These are phyloP conservation scores for Boletus sensibilis DNA, from an alignment of 768 basidiomycete genomes.

Conservation along the genomic window DNA sequence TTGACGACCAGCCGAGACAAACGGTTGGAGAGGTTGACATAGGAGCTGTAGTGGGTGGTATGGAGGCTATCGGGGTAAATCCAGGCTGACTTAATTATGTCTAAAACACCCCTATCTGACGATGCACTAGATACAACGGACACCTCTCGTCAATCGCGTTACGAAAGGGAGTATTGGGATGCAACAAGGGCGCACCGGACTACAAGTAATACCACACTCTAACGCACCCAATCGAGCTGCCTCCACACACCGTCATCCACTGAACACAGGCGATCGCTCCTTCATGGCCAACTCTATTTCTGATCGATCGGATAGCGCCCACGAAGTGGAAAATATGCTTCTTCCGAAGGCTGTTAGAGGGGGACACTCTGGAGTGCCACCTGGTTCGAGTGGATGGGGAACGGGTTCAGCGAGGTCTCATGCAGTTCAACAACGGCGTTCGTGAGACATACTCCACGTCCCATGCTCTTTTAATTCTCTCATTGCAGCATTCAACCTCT, in stretches of 20 bases:
- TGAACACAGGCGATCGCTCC: conserved; percentile 38
- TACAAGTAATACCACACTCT: conserved; percentile 28
- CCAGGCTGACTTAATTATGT: neutral
- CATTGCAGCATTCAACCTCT: conserved; percentile 43
- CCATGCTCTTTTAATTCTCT: neutral
- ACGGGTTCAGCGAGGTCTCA: conserved; percentile 25
- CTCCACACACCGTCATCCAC: conserved; percentile 44
- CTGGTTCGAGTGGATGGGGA: conserved; percentile 39
- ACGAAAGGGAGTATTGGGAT: conserved; percentile 31
- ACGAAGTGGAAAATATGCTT: conserved; percentile 72
- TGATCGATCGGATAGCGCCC: conserved; percentile 63
- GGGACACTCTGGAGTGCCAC: conserved; percentile 18
- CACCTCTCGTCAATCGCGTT: conserved; percentile 58
- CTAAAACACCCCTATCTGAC: conserved; percentile 4
- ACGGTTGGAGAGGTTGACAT: conserved; percentile 40
- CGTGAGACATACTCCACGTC: conserved; percentile 4
- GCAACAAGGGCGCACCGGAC: conserved; percentile 34
- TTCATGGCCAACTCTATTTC: conserved; percentile 48
- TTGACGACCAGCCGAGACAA: conserved; percentile 21
- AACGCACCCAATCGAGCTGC: conserved; percentile 20
- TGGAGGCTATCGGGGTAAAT: conserved; percentile 62
- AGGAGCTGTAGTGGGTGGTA: conserved; percentile 57
- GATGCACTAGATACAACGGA: conserved; percentile 60
- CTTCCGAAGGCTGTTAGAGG: conserved; percentile 29
- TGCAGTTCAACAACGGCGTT: conserved; percentile 28